Evolutionary conservation across 78 protist species (phyloP), one percentile per base, ranked within the genome.

Genomic region (Dictyostelium purpureum): DNA sequence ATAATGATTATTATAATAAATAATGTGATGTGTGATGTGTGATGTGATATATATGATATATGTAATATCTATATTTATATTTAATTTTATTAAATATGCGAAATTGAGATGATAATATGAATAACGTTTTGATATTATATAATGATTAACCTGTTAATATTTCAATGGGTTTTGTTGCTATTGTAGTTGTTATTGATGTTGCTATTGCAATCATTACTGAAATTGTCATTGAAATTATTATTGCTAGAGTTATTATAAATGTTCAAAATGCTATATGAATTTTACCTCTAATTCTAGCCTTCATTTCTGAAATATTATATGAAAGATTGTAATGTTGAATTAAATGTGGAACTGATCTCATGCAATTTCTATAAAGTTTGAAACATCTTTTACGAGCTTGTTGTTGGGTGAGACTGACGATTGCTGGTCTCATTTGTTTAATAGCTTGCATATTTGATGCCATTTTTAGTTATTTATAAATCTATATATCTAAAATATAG

Each of bases 241-340:
- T n/a, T n/a, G n/a, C n/a, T n/a, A n/a, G n/a, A n/a, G n/a, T n/a
- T n/a, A n/a, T n/a, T n/a, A n/a, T n/a, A n/a, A n/a, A n/a, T n/a
- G n/a, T n/a, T n/a, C n/a, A n/a, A n/a, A n/a, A n/a, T n/a, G n/a
- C n/a, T n/a, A 49, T n/a, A n/a, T n/a, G n/a, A n/a, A 47, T 16
- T 6, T 12, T 69, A 85, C 91, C 73, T 85, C 51, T 85, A 57
- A 85, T 42, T 85, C 78, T 85, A 16, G n/a, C 12, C 26, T 51
- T 70, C 91, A 85, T 85, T 0, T 85, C 91, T 4, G 79, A 70
- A 26, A 85, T 43, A 21, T 70, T 73, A 49, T 85, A 85, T 40
- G 91, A 85, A 43, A 85, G 81, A 45, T 85, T 85, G 54, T 57
- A 85, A 59, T 71, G 77, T 73, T 85, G 91, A 57, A 85, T 73